Percentiles rank a stretch among this genome's conserved stretches.
Evolutionary conservation across 768 basidiomycete species (phyloP).

Genomic region (Hypholoma fasciculare): DNA sequence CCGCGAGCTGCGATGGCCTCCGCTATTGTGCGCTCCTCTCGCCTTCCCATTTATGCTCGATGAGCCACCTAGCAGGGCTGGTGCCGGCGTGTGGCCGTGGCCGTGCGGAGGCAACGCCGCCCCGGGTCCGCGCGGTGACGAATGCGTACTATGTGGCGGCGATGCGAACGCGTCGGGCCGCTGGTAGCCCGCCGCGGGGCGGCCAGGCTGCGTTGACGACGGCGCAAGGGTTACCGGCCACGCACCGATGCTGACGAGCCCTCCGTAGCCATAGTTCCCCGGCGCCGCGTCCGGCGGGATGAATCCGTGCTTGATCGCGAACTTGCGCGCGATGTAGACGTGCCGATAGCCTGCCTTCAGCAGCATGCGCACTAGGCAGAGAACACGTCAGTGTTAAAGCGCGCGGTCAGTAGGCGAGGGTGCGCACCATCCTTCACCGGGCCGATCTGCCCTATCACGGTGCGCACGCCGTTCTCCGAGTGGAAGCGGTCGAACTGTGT

Average conservation of each 20-base stretch:
- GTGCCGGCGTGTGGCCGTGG: no score
- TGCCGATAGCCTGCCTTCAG: slow-evolving; percentile 89
- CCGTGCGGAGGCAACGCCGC: neutral
- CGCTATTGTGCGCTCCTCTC: slow-evolving; percentile 5
- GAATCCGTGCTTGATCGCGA: slow-evolving; percentile 85
- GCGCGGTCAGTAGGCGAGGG: neutral
- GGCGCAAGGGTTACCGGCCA: slow-evolving; percentile 80
- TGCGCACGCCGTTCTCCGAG: slow-evolving; percentile 89
- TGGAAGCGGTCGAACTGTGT: slow-evolving; percentile 86
- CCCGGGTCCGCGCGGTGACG: slow-evolving; percentile 16
- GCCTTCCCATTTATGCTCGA: neutral
- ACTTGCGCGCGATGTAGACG: slow-evolving; percentile 94
- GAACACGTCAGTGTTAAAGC: neutral
- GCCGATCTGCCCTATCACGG: slow-evolving; percentile 88
- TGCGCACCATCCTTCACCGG: slow-evolving; percentile 81
- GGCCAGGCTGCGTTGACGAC: slow-evolving; percentile 33
- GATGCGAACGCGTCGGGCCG: slow-evolving; percentile 19
- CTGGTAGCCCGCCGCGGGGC: slow-evolving; percentile 20
- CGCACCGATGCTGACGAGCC: slow-evolving; percentile 80
- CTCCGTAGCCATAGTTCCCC: slow-evolving; percentile 92
- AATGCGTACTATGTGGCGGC: neutral
- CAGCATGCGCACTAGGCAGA: slow-evolving; percentile 78
- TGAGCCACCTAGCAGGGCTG: neutral
- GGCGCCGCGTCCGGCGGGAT: slow-evolving; percentile 85
- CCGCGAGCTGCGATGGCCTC: neutral